Percentiles rank a stretch among this genome's conserved stretches.
Conservation (phyloP, 805 yeast species). For the Scheffersomyces stipitis region DNA sequence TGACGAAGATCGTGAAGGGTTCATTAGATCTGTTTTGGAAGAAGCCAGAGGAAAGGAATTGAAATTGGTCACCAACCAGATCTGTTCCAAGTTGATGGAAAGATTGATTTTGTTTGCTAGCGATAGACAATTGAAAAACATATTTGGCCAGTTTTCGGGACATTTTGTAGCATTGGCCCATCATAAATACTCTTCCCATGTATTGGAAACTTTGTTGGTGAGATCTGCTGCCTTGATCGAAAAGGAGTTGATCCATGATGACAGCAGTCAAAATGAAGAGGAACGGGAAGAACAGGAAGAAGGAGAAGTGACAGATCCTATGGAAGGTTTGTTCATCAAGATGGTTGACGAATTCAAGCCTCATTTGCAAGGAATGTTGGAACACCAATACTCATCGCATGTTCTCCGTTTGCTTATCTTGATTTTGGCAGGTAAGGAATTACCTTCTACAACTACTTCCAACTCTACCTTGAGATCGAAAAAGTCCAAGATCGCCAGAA, state of each 20-base stretch:
- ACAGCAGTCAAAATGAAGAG: constrained; percentile 18
- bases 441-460: constrained; percentile 69
- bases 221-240: constrained; percentile 74
- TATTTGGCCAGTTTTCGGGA: constrained; percentile 69
- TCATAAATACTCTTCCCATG: constrained; percentile 93
- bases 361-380: constrained; percentile 55
- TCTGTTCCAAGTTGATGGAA: constrained; percentile 91
- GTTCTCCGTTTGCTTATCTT: constrained; percentile 72
- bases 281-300: constrained; percentile 28
- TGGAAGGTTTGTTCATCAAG: constrained; percentile 64
- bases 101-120: constrained; percentile 70
- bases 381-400: constrained; percentile 86
- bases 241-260: constrained; percentile 53
- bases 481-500: constrained; percentile 83
- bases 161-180: constrained; percentile 73
- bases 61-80: constrained; percentile 89
- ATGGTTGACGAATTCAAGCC: constrained; percentile 70
- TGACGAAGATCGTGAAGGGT: constrained; percentile 70
- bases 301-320: constrained; percentile 46
- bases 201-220: constrained; percentile 80
- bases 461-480: constrained; percentile 79
- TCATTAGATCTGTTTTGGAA: constrained; percentile 74
- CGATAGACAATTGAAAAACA: constrained; percentile 60
- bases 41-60: constrained; percentile 83
- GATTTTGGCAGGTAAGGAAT: constrained; percentile 70